These are phyloP conservation scores for Suillus subalutaceus DNA, from an alignment of 768 basidiomycete genomes.

Conservation along the genomic window DNA sequence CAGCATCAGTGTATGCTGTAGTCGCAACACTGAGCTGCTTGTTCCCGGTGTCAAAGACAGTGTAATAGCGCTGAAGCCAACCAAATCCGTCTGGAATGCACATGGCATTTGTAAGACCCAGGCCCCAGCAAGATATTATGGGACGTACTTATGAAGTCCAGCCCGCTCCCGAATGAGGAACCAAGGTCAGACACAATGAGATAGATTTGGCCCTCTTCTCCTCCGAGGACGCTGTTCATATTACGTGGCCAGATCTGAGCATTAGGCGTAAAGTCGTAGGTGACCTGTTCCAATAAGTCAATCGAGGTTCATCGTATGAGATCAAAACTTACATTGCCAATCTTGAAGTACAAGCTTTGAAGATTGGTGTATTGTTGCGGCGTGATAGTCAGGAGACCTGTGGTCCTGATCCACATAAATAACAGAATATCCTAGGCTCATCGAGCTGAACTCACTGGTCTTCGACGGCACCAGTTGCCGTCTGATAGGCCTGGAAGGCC, in stretches of 20 bases:
- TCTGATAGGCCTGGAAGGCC: conserved; percentile 57
- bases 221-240: conserved; percentile 61
- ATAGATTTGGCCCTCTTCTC: conserved; percentile 52
- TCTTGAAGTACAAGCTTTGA: conserved; percentile 25
- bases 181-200: conserved; percentile 61
- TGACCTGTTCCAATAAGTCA: conserved; percentile 34
- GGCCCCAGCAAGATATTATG: background rate
- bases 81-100: conserved; percentile 50
- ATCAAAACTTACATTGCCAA: conserved; percentile 26
- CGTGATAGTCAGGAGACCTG: conserved; percentile 26
- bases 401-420: conserved; percentile 8
- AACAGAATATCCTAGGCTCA: background rate
- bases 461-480: conserved; percentile 52
- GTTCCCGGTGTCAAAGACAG: conserved; percentile 46
- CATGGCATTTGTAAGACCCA: background rate
- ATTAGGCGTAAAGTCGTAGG: conserved; percentile 60
- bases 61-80: conserved; percentile 66
- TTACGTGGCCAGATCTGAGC: conserved; percentile 73
- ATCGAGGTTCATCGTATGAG: background rate
- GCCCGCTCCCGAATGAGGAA: conserved; percentile 50
- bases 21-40: conserved; percentile 28
- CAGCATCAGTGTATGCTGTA: conserved; percentile 47
- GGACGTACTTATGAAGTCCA: conserved; percentile 65
- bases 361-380: conserved; percentile 22
- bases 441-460: conserved; percentile 43